Percentiles rank a stretch among this genome's conserved stretches.
Conservation (phyloP, 495 filamentous ascomycete species). For the Neurospora sp. region DNA sequence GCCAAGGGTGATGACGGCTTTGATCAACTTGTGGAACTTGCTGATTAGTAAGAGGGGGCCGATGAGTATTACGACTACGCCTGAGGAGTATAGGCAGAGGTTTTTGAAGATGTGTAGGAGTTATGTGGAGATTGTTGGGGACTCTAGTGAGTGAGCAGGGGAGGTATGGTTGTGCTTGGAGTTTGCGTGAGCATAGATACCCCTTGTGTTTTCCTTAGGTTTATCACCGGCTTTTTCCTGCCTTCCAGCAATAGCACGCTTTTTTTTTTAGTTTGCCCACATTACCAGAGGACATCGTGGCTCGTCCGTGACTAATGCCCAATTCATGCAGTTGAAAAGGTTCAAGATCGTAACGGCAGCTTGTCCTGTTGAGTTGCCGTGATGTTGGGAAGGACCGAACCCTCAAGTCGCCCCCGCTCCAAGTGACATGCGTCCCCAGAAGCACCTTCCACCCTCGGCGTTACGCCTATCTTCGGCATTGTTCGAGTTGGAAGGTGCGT, state of each 20-base stretch:
- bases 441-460: background rate
- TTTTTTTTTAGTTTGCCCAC: background rate
- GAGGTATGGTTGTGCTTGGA: background rate
- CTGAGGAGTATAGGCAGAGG: slow-evolving; percentile 53
- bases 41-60: slow-evolving; percentile 43
- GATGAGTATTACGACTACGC: slow-evolving; percentile 62
- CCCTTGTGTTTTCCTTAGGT: background rate
- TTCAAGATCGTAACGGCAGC: background rate
- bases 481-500: background rate
- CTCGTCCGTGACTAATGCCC: no score
- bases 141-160: background rate
- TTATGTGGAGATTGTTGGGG: slow-evolving; percentile 41
- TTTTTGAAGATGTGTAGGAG: slow-evolving; percentile 52
- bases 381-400: background rate
- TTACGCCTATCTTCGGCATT: background rate
- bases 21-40: slow-evolving; percentile 52
- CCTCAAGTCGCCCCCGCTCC: background rate
- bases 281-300: no score
- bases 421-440: background rate
- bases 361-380: background rate
- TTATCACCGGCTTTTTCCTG: background rate
- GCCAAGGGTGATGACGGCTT: slow-evolving; percentile 49
- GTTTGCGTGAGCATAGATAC: background rate
- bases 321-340: background rate
- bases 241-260: background rate